Conservation (phyloP, 257 asterid species). For the Prunella vulgaris region DNA sequence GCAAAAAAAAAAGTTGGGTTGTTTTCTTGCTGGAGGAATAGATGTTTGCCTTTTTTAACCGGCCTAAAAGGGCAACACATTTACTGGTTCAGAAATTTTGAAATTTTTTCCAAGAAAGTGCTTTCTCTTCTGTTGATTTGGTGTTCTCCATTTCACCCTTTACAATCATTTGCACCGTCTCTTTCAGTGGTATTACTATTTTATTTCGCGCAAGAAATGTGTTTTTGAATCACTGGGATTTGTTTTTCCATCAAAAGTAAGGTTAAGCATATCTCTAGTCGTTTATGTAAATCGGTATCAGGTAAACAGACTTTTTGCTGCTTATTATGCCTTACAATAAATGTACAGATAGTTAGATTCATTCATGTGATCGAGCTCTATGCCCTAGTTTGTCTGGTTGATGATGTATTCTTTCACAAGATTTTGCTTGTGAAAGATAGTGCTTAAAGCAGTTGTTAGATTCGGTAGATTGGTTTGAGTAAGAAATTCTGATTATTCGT, state of each 20-base stretch:
- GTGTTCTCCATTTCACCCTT: background rate
- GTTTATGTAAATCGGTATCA: background rate
- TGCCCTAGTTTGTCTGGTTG: background rate
- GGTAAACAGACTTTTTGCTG: background rate
- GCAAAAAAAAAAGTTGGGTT: background rate
- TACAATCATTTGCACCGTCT: background rate
- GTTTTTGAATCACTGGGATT: background rate
- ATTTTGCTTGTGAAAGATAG: background rate
- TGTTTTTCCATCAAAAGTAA: background rate
- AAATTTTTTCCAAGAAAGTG: background rate
- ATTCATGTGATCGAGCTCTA: background rate
- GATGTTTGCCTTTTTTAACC: slow-evolving; percentile 3
- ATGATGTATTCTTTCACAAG: background rate
- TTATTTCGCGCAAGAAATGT: background rate
- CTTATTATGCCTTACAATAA: background rate
- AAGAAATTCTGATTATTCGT: no score
- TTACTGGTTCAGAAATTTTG: slow-evolving; percentile 10
- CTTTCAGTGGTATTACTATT: background rate
- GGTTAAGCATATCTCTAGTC: background rate
- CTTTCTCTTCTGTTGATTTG: background rate
- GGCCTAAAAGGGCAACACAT: slow-evolving; percentile 10
- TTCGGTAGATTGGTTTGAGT: background rate
- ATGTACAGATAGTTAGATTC: background rate
- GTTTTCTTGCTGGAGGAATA: slow-evolving; percentile 15
- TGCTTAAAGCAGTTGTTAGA: background rate